Percentiles rank a stretch among this genome's conserved stretches.
These are phyloP conservation scores for Hyphopichia pseudoburtonii DNA, from an alignment of 1,139 yeast species.

Conservation along the genomic window DNA sequence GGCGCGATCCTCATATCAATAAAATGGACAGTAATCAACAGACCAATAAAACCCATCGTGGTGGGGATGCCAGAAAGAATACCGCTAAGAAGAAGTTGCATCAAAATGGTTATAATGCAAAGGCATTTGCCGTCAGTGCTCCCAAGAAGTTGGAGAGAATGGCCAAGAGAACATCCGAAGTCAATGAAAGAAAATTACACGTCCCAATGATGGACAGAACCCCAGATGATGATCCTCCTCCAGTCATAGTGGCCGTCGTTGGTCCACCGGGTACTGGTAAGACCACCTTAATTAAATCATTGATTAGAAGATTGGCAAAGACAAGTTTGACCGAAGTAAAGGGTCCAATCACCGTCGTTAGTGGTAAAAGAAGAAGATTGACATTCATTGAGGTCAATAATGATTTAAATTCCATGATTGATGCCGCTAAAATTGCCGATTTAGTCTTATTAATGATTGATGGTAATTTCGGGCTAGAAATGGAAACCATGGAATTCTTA, in stretches of 20 bases:
- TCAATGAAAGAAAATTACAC: constrained; percentile 82
- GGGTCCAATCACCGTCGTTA: constrained; percentile 97
- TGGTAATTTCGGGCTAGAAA: constrained; percentile 97
- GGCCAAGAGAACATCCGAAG: constrained; percentile 85
- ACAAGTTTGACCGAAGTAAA: constrained; percentile 80
- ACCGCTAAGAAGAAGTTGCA: constrained; percentile 86
- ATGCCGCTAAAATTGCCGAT: constrained; percentile 94
- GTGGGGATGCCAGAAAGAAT: constrained; percentile 50
- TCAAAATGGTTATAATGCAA: constrained; percentile 87
- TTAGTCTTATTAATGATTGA: constrained; percentile 85
- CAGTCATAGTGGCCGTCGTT: constrained; percentile 91
- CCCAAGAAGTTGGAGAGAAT: constrained; percentile 85
- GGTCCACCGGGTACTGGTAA: constrained; percentile 99
- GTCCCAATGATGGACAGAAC: constrained; percentile 98
- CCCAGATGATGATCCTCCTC: constrained; percentile 97
- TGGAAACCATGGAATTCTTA: constrained; percentile 99
- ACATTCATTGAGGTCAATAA: constrained; percentile 93
- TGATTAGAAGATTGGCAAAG: constrained; percentile 87
- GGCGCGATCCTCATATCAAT: neutral
- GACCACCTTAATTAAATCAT: constrained; percentile 85
- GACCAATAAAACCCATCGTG: constrained; percentile 60
- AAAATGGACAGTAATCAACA: constrained; percentile 42
- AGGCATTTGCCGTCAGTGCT: constrained; percentile 92
- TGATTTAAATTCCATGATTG: constrained; percentile 94
- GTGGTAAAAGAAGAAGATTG: constrained; percentile 90